phyloP scores from a whole-genome alignment of 306 rosid genomes.

The Cucumis cinereus region DNA sequence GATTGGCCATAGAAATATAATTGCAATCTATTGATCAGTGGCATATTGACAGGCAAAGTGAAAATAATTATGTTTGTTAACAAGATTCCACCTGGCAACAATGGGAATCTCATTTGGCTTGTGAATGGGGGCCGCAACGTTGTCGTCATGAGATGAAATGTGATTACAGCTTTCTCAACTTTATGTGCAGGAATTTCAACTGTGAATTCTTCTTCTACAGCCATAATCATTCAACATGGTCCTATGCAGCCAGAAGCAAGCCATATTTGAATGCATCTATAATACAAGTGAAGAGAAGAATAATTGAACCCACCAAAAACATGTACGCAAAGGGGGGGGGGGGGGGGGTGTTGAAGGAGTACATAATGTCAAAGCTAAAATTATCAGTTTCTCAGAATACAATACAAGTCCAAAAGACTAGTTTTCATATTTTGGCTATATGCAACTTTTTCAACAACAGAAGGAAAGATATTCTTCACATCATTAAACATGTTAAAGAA shows the following conservation, averaged over 20 bases:
- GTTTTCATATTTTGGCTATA: not conserved
- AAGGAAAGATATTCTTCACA: constrained; percentile 6
- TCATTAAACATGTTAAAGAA: constrained; percentile 9
- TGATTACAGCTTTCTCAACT: constrained; percentile 19
- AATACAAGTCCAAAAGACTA: not conserved
- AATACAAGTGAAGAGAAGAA: not conserved
- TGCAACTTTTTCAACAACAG: not conserved
- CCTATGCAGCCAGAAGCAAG: constrained; percentile 1
- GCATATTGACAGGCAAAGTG: constrained; percentile 14
- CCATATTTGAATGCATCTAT: constrained; percentile 3
- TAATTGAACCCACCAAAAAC: constrained; percentile 1
- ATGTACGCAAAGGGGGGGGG: not conserved
- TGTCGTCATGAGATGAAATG: constrained; percentile 7
- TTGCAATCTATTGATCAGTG: constrained; percentile 22
- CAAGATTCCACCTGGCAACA: constrained; percentile 27
- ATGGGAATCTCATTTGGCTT: constrained; percentile 15
- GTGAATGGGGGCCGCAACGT: constrained; percentile 21
- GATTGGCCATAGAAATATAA: constrained; percentile 28
- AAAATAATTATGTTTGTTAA: constrained; percentile 18
- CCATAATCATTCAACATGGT: constrained; percentile 7
- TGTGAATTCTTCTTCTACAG: constrained; percentile 11
- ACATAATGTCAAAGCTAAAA: not conserved
- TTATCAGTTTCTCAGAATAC: not conserved
- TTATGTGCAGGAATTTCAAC: constrained; percentile 11
- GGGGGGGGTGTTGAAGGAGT: not conserved